Evolutionary conservation across 129 eudicot genomes (phyloP).

Genomic region (Sambucus nigra): DNA sequence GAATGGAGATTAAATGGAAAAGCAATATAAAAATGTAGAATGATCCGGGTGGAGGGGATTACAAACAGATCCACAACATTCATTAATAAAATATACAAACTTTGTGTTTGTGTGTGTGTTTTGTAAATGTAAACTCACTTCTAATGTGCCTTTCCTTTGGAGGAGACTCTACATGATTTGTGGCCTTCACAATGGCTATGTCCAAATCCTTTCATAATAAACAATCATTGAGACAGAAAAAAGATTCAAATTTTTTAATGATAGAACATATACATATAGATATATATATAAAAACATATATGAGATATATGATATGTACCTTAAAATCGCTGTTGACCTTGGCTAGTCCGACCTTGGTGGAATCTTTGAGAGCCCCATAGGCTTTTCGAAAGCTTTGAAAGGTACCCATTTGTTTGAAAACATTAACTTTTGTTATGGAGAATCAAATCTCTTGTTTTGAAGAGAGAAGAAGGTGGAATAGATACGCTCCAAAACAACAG

Average conservation of each 20-base stretch:
- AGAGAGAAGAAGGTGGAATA: no score
- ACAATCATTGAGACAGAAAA: not conserved
- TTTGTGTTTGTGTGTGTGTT: no score
- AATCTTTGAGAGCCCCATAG: constrained; percentile 82
- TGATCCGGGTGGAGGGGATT: not conserved
- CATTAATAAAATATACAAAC: not conserved
- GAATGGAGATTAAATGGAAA: not conserved
- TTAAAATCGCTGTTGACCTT: constrained; percentile 87
- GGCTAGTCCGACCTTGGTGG: constrained; percentile 83
- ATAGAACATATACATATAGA: not conserved
- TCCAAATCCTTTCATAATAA: constrained; percentile 54
- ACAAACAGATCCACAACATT: not conserved
- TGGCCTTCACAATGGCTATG: constrained; percentile 82
- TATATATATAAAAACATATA: not conserved
- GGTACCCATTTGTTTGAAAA: constrained; percentile 31
- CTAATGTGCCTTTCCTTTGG: constrained; percentile 80
- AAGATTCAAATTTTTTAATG: no score
- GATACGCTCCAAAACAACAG: no score
- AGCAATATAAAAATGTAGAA: not conserved
- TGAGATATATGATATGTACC: constrained; percentile 39
- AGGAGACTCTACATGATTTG: constrained; percentile 81
- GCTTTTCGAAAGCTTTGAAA: constrained; percentile 78
- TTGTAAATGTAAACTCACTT: constrained; percentile 51
- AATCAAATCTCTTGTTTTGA: no score
- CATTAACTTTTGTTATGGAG: not conserved